Evolutionary conservation across 176 grass and related monocot species (phyloP), one percentile per base, ranked within the genome.

Genomic region (Aegilops tauschii): DNA sequence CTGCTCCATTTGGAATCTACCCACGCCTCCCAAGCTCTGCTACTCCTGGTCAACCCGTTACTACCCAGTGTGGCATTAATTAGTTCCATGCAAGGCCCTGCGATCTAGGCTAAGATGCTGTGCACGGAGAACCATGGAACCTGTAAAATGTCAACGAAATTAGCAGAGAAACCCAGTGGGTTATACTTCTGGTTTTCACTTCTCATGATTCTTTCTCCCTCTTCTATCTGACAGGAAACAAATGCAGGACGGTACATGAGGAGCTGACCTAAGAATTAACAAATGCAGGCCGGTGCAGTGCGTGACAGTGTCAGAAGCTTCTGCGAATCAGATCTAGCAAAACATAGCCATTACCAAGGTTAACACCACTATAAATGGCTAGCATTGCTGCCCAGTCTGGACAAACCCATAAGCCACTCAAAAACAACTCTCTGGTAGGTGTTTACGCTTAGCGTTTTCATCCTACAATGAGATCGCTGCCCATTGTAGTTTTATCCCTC

Each of bases 71-170:
- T 50, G 13, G 71, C 44, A 76, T 17, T 36, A 76, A 14, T 5
- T 79, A 68, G 17, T 62, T 64, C 49, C 49, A 16, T 16, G 56
- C 61, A 8, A 28, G 35, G 52, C 77, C 70, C 77, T 21, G 61
- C 47, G 9, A 44, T 44, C 40, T 44, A 44, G 40, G 9, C 40
- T 44, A 44, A 44, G 40, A 11, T 44, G 40, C 40, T 44, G 40
- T 44, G 40, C 40, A 44, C 40, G 40, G 40, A 44, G 40, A 44
- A 44, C 40, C 40, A 44, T 44, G 40, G 40, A 44, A 3, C 23
- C 61, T 23, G 69, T 39, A 39, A 40, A 68, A 76, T 82, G 86
- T 82, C 86, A 87, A 82, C 61, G 79, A 13, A 54, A 59, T 52
- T 17, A 13, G 56, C 13, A 50, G 21, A 50, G 49, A 50, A 65